Conservation (phyloP, 106 monocot genomes). For the Dactylorhiza incarnata region DNA sequence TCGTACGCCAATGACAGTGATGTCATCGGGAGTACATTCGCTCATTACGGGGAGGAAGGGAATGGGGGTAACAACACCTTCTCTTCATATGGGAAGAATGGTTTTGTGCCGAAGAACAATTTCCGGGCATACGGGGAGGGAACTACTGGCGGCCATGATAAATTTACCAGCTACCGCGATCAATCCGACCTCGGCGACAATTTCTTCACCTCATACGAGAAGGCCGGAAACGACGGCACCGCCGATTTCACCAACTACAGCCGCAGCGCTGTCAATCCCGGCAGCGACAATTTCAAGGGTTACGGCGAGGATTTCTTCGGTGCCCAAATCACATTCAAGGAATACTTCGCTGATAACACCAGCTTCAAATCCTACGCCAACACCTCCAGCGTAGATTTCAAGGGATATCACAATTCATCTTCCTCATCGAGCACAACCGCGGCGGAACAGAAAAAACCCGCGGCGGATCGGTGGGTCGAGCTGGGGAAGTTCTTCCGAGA, state of each 20-base stretch:
- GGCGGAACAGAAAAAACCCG: background rate
- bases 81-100: conserved; percentile 49
- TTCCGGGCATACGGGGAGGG: conserved; percentile 70
- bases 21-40: conserved; percentile 52
- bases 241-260: conserved; percentile 72
- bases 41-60: conserved; percentile 46
- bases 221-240: conserved; percentile 27
- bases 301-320: conserved; percentile 45
- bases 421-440: background rate
- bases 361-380: conserved; percentile 57
- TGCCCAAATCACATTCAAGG: conserved; percentile 51
- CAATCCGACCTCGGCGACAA: conserved; percentile 82
- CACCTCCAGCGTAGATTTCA: conserved; percentile 30
- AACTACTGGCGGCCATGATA: conserved; percentile 22
- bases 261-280: conserved; percentile 60
- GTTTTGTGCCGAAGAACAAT: conserved; percentile 61
- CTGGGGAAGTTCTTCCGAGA: conserved; percentile 93
- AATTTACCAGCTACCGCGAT: conserved; percentile 60
- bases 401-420: conserved; percentile 32
- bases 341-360: conserved; percentile 40
- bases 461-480: conserved; percentile 52
- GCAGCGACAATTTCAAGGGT: conserved; percentile 55
- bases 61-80: conserved; percentile 30
- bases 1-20: conserved; percentile 57
- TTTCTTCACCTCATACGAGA: conserved; percentile 69